Base-by-base conservation (phyloP, 2,329 filamentous ascomycete genomes). In the Tolypocladium paradoxum region DNA sequence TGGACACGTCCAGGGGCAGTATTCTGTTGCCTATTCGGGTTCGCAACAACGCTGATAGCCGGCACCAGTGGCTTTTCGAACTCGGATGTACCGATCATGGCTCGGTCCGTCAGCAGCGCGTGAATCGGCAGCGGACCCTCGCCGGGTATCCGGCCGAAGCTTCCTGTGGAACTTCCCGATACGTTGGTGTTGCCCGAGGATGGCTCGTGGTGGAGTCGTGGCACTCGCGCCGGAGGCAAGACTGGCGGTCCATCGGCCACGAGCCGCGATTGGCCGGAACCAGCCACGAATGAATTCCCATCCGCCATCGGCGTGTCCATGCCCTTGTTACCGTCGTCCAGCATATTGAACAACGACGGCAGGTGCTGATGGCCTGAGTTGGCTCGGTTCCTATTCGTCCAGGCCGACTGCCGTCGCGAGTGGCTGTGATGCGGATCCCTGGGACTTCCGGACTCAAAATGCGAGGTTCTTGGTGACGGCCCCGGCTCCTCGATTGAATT, bases 51-150 rank as follows among this genome's bases (percentile, higher is more conserved):
- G 14, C 43, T 49, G 27, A 51, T 43, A 14, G n/a, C 18, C 4
- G 53, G 20, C 12, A 53, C 33, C 29, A 53, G 35, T 53, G 56
- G 48, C 58, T 59, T 55, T 11, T 54, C 53, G 11, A 56, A 50
- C 20, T 33, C 45, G n/a, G 52, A 50, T n/a, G 56, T 40, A 12
- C 55, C 43, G 49, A 57, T 51, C 22, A 66, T 55, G 9, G 64
- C 58, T 54, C 73, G 73, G 24, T 72, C 70, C 2, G 72, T 72
- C 22, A 82, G 64, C 0, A 82, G 66, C 0, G 77, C 73, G 57
- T 81, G 78, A 27, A 82, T 81, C 1, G 79, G 77, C 12, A 82
- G 58, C 1, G 76, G 69, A 0, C 76, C 73, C 37, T 81, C 78
- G 48, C 74, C 72, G 0, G 74, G 71, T 5, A 73, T 74, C 43